phyloP scores from a whole-genome alignment of 495 filamentous ascomycete genomes.

The Aspergillus cristatus region DNA sequence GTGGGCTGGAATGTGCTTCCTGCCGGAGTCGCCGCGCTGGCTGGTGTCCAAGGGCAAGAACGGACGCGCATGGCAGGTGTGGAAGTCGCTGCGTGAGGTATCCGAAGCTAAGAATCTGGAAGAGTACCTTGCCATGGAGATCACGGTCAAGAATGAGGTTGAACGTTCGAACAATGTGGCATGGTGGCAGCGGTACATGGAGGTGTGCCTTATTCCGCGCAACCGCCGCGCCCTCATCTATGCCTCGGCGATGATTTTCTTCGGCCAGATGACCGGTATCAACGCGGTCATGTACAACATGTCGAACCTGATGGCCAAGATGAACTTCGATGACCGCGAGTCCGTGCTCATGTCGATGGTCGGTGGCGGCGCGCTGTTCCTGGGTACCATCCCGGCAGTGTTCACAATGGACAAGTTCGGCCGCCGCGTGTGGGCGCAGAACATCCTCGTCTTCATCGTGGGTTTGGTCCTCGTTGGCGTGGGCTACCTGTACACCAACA shows the following conservation, averaged over 20 bases:
- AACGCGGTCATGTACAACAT: conserved; percentile 59
- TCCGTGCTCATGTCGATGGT: conserved; percentile 55
- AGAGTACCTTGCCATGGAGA: conserved; percentile 54
- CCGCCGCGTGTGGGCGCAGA: conserved; percentile 52
- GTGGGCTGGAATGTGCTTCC: conserved; percentile 48
- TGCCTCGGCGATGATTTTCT: conserved; percentile 53
- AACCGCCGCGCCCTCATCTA: conserved; percentile 52
- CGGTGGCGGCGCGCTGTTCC: conserved; percentile 46
- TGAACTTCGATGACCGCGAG: conserved; percentile 43
- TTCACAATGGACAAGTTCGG: conserved; percentile 53
- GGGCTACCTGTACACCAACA: conserved; percentile 30
- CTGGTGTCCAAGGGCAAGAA: conserved; percentile 44
- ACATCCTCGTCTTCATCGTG: conserved; percentile 54
- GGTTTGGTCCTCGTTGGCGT: conserved; percentile 48
- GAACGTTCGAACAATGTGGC: conserved; percentile 34
- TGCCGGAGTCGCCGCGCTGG: conserved; percentile 48
- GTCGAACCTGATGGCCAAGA: conserved; percentile 45
- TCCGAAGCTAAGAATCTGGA: conserved; percentile 38
- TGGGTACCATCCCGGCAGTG: conserved; percentile 51
- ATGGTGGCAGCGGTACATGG: conserved; percentile 37
- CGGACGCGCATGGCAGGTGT: conserved; percentile 46
- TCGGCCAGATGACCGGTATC: conserved; percentile 53
- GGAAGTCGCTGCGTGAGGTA: conserved; percentile 51
- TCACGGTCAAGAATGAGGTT: conserved; percentile 40
- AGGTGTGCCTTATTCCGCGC: conserved; percentile 51